Percentiles rank a stretch among this genome's conserved stretches.
Evolutionary conservation across 768 basidiomycete species (phyloP).

Genomic region (Lactarius sanguifluus): DNA sequence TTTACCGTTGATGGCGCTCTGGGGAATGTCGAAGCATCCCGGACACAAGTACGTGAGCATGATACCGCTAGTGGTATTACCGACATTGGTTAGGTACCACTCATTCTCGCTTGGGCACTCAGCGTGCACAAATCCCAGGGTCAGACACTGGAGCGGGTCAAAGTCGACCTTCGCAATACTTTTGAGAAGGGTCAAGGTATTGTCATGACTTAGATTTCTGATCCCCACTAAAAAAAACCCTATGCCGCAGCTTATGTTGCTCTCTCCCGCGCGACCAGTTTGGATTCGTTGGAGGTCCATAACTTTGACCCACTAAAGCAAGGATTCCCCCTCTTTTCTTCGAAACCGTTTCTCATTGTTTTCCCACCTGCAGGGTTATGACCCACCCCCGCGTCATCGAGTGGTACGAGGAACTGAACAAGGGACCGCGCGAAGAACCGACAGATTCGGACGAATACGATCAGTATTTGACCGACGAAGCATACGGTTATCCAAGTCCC

Average conservation of each 20-base stretch:
- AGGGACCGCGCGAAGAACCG: not conserved
- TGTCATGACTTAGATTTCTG: conserved; percentile 11
- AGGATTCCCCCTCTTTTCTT: conserved; percentile 27
- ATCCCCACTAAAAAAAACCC: not conserved
- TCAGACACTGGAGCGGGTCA: conserved; percentile 82
- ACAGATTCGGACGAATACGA: not conserved
- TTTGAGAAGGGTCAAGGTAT: conserved; percentile 83
- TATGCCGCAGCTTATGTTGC: conserved; percentile 59
- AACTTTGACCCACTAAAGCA: conserved; percentile 63
- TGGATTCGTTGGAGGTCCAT: conserved; percentile 63
- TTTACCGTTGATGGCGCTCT: conserved; percentile 64
- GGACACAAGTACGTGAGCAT: conserved; percentile 50
- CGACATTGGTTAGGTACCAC: conserved; percentile 42
- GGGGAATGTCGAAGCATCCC: conserved; percentile 57
- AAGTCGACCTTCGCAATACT: conserved; percentile 68
- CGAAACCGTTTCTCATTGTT: conserved; percentile 6
- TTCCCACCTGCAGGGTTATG: conserved; percentile 50
- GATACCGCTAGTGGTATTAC: conserved; percentile 2
- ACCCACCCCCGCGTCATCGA: conserved; percentile 63
- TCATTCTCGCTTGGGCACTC: conserved; percentile 83
- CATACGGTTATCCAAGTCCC: not conserved
- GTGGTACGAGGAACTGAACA: conserved; percentile 40
- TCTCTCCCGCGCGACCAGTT: conserved; percentile 67
- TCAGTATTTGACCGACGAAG: not conserved
- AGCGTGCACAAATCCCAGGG: conserved; percentile 91